Conservation (phyloP, 768 basidiomycete genomes). For the Melanogaster broomeanus region DNA sequence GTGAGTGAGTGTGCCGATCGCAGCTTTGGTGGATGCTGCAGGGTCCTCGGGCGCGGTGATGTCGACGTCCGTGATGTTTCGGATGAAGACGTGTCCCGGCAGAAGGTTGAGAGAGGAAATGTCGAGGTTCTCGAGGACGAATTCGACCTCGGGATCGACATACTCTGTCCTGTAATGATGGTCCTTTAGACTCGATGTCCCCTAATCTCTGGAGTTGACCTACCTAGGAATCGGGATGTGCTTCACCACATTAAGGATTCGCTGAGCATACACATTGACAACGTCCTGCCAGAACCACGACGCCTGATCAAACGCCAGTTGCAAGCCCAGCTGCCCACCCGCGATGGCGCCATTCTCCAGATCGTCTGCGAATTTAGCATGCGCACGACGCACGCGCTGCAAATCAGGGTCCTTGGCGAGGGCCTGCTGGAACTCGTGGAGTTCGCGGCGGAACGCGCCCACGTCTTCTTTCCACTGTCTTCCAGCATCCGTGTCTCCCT, state of each 20-base stretch:
- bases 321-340: constrained; percentile 43
- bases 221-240: constrained; percentile 73
- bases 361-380: constrained; percentile 48
- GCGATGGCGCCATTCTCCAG: constrained; percentile 43
- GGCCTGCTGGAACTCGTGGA: constrained; percentile 45
- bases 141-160: constrained; percentile 66
- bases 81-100: constrained; percentile 70
- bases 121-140: constrained; percentile 75
- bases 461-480: constrained; percentile 56
- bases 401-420: constrained; percentile 53
- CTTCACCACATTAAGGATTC: constrained; percentile 50
- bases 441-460: constrained; percentile 45
- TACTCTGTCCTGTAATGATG: constrained; percentile 60
- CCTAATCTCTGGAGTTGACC: constrained; percentile 6
- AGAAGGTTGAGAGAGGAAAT: constrained; percentile 66
- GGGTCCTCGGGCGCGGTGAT: constrained; percentile 44
- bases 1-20: constrained; percentile 65
- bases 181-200: background rate
- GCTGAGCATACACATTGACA: constrained; percentile 77
- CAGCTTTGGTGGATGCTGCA: constrained; percentile 40
- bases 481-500: constrained; percentile 42
- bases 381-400: constrained; percentile 45
- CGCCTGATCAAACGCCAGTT: constrained; percentile 58
- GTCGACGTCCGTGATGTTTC: constrained; percentile 67
- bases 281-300: constrained; percentile 83